phyloP scores from a whole-genome alignment of 352 stramenopile genomes.

The Phytophthora brassicae region DNA sequence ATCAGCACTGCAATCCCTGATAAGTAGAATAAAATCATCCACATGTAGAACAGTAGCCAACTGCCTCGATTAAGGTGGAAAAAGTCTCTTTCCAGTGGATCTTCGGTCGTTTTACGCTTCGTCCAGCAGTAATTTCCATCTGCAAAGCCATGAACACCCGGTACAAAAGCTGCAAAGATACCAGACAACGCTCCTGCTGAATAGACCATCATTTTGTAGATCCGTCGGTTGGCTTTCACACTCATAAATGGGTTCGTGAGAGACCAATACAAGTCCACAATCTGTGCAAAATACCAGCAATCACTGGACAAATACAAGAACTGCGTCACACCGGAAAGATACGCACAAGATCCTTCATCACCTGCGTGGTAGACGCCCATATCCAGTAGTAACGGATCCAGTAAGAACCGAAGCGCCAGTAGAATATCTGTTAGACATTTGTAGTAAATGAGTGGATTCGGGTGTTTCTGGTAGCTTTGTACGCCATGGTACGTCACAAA shows the following conservation, averaged over 20 bases:
- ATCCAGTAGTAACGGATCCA: constrained; percentile 64
- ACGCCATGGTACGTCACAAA: constrained; percentile 81
- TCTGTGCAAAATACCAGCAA: constrained; percentile 83
- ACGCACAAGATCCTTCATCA: constrained; percentile 42
- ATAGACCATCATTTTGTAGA: constrained; percentile 71
- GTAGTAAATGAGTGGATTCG: constrained; percentile 86
- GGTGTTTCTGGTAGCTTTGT: constrained; percentile 73
- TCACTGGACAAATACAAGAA: constrained; percentile 81
- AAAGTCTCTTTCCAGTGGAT: constrained; percentile 53
- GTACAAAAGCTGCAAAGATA: constrained; percentile 40
- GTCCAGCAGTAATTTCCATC: constrained; percentile 86
- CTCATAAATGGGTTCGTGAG: constrained; percentile 88
- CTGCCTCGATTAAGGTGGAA: constrained; percentile 71
- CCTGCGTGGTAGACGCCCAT: constrained; percentile 44
- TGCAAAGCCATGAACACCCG: constrained; percentile 50
- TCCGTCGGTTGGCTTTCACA: constrained; percentile 58
- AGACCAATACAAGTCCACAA: constrained; percentile 71
- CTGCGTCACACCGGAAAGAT: constrained; percentile 73
- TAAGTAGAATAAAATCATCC: constrained; percentile 86
- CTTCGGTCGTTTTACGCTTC: constrained; percentile 38
- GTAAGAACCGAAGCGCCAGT: constrained; percentile 68
- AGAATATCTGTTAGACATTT: constrained; percentile 78
- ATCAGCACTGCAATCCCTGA: constrained; percentile 69
- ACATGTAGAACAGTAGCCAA: constrained; percentile 84
- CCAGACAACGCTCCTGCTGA: constrained; percentile 38